Evolutionary conservation across 2,329 filamentous ascomycete species (phyloP).

Genomic region (Aspergillus floridensis): DNA sequence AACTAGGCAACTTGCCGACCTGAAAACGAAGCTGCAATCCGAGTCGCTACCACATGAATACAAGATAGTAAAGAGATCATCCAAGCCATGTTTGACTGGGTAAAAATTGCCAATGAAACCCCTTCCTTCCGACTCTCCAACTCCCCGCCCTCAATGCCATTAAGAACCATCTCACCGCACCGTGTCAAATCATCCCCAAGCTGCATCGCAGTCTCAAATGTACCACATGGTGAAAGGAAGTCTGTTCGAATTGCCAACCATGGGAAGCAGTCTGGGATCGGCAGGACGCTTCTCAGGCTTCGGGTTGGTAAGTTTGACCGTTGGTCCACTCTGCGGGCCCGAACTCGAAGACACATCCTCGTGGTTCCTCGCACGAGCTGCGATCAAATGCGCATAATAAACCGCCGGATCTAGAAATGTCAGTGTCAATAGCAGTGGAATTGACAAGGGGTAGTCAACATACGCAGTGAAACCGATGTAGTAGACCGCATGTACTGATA

Average conservation of each 20-base stretch:
- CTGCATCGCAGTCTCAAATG: constrained; percentile 25
- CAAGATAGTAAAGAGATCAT: background rate
- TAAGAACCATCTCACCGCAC: background rate
- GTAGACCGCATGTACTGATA: constrained; percentile 92
- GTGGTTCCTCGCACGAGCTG: constrained; percentile 74
- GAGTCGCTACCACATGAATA: background rate
- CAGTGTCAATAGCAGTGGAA: background rate
- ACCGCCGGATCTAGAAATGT: constrained; percentile 64
- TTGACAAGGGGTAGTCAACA: constrained; percentile 13
- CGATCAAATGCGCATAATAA: constrained; percentile 92
- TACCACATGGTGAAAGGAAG: constrained; percentile 42
- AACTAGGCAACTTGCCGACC: constrained; percentile 9
- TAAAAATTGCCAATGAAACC: background rate
- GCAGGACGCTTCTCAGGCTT: constrained; percentile 28
- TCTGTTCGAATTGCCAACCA: constrained; percentile 29
- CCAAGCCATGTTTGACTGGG: background rate
- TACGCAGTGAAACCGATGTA: constrained; percentile 78
- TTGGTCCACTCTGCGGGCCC: constrained; percentile 42
- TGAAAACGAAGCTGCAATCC: background rate
- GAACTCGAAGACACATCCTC: constrained; percentile 51
- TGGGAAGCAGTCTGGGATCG: constrained; percentile 36
- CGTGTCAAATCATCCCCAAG: background rate
- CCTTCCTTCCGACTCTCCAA: too few relatives aligned
- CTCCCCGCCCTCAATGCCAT: background rate
- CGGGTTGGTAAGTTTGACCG: constrained; percentile 32